Evolutionary conservation across 192 early-diverging fungal genomes (phyloP), one percentile per base, ranked within the genome.

Genomic region (Kappamyces sp.): DNA sequence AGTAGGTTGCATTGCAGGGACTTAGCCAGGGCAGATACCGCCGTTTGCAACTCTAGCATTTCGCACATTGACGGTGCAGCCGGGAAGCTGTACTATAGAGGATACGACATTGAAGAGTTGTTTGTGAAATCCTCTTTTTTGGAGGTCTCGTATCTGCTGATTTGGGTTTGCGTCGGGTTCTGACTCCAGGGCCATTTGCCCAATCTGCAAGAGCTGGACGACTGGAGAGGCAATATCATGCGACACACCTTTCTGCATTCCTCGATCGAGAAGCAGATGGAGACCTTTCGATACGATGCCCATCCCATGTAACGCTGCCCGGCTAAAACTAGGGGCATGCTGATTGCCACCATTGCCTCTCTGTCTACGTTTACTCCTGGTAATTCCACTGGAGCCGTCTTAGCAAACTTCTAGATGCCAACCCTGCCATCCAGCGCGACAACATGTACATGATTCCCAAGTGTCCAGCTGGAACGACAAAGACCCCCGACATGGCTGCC

Each of bases 391-490:
- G n/a, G n/a, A n/a, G n/a, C n/a, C n/a, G n/a, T n/a, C n/a, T n/a
- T n/a, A n/a, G n/a, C n/a, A n/a, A n/a, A n/a, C n/a, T n/a, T n/a
- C 85, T 84, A 4, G 83, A 86, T 60, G 84, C 81, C 15, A 82
- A 75, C 59, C 84, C 85, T 3, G 81, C 84, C 2, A 63, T 86
- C 15, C 67, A 72, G 42, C 78, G 84, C 52, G 66, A 74, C 29
- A 67, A 73, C 47, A 63, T 79, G 47, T 79, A 73, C 47, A 66
- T 74, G 63, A 53, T 57, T 42, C 76, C 70, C 6, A 72, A 70
- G 32, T 40, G 36, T 4, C 42, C 60, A 14, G 40, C 65, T 5
- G 69, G 63, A 5, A 30, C 52, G 12, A 47, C 22, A 33, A 33
- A 45, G 45, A 61, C 59, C 11, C n/a, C 45, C 15, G 54, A 52